Evolutionary conservation across 768 basidiomycete genomes (phyloP), one percentile per base, ranked within the genome.

Genomic region (Collybiopsis confluens): DNA sequence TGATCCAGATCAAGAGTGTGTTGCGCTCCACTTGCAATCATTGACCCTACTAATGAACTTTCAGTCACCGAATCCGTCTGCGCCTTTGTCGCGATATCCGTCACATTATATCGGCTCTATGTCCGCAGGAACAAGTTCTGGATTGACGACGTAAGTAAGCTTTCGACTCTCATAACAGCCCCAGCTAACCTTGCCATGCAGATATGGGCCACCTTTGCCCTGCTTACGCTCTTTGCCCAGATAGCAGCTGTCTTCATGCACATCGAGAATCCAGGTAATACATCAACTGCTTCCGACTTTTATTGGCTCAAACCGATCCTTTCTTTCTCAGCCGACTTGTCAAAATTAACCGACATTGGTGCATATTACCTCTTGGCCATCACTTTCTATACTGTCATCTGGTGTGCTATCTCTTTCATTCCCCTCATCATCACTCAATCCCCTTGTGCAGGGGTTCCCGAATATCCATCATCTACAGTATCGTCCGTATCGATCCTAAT

Each of bases 391-490:
- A 60, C 61, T n/a, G 65, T 70, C 16, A 66, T 74, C 40, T 76
- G 73, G 75, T 73, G 40, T 15, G 64, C 45, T 45, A 26, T 18
- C 2, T 11, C 4, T 18, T 44, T 41, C 23, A 3, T 10, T 37
- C 40, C n/a, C 42, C 21, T 41, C 18, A 9, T 20, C 16, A n/a
- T 23, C 23, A 13, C 13, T 18, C 27, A 36, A 33, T n/a, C 21
- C n/a, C 28, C 18, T n/a, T n/a, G 21, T 9, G 10, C 47, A 77
- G 77, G 75, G 70, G 66, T 35, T 67, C 80, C 2, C 73, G 80
- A 18, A 65, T 79, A n/a, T 74, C 78, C 23, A 80, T 81, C 41
- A 64, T 82, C 6, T 78, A 78, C 64, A 80, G 79, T 5, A 71
- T 82, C 55, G 74, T 81, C 49, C 77, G 81, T 35, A 71, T 81